These are phyloP conservation scores for Pseudogymnoascus sp. DNA, from an alignment of 2,329 filamentous ascomycete genomes.

Conservation along the genomic window DNA sequence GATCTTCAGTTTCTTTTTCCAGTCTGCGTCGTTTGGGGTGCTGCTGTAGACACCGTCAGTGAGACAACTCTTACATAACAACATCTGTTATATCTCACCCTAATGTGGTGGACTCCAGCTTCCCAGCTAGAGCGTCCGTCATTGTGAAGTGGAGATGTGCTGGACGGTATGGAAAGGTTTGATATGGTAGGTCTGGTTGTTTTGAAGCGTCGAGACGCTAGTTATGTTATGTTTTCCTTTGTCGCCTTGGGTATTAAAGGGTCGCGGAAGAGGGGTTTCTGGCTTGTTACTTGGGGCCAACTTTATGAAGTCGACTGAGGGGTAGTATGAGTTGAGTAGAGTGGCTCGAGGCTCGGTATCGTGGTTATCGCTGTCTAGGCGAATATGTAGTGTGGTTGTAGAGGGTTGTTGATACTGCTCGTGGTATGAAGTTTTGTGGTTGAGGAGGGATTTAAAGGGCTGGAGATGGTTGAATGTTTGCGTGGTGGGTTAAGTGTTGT, in stretches of 20 bases:
- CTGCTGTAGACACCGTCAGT: conserved; percentile 37
- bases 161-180: neutral
- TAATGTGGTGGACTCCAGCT: conserved; percentile 47
- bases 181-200: neutral
- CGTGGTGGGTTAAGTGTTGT: neutral
- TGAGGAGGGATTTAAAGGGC: neutral
- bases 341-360: conserved; percentile 8
- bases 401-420: conserved; percentile 5
- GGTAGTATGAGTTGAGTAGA: conserved; percentile 4
- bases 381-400: neutral
- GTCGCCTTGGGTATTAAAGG: conserved; percentile 5
- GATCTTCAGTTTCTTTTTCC: conserved; percentile 65
- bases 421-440: neutral
- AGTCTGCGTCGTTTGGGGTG: conserved; percentile 50
- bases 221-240: conserved; percentile 1
- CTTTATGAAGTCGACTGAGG: conserved; percentile 5
- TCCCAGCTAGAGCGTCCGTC: conserved; percentile 42
- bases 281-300: neutral
- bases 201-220: conserved; percentile 1
- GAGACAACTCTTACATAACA: conserved; percentile 29
- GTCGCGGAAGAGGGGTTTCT: conserved; percentile 2
- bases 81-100: conserved; percentile 34
- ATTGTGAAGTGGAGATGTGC: conserved; percentile 26
- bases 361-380: neutral
- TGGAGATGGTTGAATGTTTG: neutral